These are phyloP conservation scores for Colletotrichum noveboracense DNA, from an alignment of 2,329 filamentous ascomycete genomes.

Conservation along the genomic window DNA sequence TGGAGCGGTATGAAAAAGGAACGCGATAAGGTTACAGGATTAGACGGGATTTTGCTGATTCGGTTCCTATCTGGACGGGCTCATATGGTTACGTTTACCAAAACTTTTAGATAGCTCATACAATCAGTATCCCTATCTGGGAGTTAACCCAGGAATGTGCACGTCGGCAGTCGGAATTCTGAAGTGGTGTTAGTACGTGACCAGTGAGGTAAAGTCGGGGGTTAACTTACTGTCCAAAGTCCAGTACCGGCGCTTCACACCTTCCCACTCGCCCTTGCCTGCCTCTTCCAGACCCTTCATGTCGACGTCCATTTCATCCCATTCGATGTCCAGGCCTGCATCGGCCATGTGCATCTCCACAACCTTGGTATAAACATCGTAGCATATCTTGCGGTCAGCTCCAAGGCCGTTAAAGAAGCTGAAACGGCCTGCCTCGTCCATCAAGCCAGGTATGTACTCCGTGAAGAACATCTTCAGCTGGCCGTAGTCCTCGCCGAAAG, in stretches of 20 bases:
- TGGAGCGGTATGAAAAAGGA: constrained; percentile 17
- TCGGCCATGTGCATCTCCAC: constrained; percentile 91
- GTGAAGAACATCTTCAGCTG: constrained; percentile 87
- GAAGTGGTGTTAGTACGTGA: constrained; percentile 10
- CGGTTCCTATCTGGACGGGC: neutral
- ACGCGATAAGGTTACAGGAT: neutral
- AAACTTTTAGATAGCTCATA: constrained; percentile 11
- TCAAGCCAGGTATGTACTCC: constrained; percentile 81
- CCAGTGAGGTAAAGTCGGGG: neutral
- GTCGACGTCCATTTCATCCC: constrained; percentile 79
- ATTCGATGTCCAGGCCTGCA: constrained; percentile 87
- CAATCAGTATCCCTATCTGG: neutral
- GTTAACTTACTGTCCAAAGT: constrained; percentile 69
- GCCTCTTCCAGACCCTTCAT: constrained; percentile 67
- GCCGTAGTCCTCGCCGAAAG: constrained; percentile 91
- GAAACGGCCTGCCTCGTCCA: constrained; percentile 76
- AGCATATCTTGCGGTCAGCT: constrained; percentile 89
- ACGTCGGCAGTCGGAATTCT: constrained; percentile 77
- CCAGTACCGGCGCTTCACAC: constrained; percentile 90
- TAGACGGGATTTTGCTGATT: constrained; percentile 24
- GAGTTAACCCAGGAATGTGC: constrained; percentile 71
- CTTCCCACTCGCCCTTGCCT: constrained; percentile 82
- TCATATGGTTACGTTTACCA: neutral
- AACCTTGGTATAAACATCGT: constrained; percentile 94
- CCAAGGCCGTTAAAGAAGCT: constrained; percentile 92